phyloP scores from a whole-genome alignment of 1,284 basidiomycete genomes.

The Ceratobasidium sp. region DNA sequence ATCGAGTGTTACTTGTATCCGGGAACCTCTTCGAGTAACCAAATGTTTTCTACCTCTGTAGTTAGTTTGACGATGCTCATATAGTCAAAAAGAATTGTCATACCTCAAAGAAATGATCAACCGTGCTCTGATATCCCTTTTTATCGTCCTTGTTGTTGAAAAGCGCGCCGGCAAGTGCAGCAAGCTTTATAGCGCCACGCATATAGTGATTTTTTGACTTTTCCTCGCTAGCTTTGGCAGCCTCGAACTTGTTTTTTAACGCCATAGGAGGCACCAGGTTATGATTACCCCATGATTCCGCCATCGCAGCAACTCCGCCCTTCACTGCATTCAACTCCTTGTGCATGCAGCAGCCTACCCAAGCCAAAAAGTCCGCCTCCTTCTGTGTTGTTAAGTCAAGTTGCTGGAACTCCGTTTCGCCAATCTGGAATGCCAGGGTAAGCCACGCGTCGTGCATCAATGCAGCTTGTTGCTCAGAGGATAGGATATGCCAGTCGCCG shows the following conservation, averaged over 20 bases:
- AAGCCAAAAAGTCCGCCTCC: slow-evolving; percentile 42
- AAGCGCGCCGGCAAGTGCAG: slow-evolving; percentile 46
- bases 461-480: neutral
- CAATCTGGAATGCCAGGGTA: neutral
- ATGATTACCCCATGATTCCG: slow-evolving; percentile 44
- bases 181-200: slow-evolving; percentile 48
- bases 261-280: slow-evolving; percentile 43
- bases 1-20: slow-evolving; percentile 4
- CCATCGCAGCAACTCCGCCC: slow-evolving; percentile 48
- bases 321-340: slow-evolving; percentile 54
- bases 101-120: too few relatives aligned
- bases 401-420: neutral
- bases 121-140: too few relatives aligned
- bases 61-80: too few relatives aligned
- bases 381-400: neutral
- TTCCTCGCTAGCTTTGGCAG: neutral
- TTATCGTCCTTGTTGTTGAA: too few relatives aligned
- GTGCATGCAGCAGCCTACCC: slow-evolving; percentile 54
- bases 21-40: slow-evolving; percentile 7
- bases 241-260: slow-evolving; percentile 49
- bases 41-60: slow-evolving; percentile 15
- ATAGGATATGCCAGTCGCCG: neutral
- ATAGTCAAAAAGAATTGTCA: too few relatives aligned
- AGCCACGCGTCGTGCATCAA: slow-evolving; percentile 1
- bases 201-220: too few relatives aligned